Evolutionary conservation across 2,329 filamentous ascomycete species (phyloP), one percentile per base, ranked within the genome.

Genomic region (Ceratocystis eucalypticola): DNA sequence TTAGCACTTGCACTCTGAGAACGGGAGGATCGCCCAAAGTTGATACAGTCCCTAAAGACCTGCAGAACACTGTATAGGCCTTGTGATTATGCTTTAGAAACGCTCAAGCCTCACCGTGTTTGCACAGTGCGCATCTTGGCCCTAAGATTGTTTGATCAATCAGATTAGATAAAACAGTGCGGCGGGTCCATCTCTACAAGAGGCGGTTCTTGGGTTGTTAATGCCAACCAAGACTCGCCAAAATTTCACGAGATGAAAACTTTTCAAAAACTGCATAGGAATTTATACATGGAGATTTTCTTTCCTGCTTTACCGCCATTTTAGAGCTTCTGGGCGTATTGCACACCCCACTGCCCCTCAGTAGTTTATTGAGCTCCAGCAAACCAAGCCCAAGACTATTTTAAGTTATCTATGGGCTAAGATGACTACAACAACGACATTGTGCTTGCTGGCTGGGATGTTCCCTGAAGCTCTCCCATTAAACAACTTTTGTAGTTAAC

Each of bases 101-200:
- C 37, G 37, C 37, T 41, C 22, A 8, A 53, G 48, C n/a, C n/a
- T 20, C 48, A n/a, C 48, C 6, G 48, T 8, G n/a, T n/a, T 7
- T 7, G 7, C 4, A 37, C 28, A 33, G 55, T 59, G 6, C 28
- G 20, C 15, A 4, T 2, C 0, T 17, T 64, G 2, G 22, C 61
- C 25, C 6, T 15, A 12, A 48, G 61, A 63, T 46, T 25, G 44
- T 12, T 41, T 48, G 48, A 64, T 55, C 50, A 61, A 66, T 66
- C 65, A 66, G 65, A 66, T 66, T 66, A 66, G 65, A 66, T 66
- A 66, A 66, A 25, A 30, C 7, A n/a, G 22, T 22, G 37, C 59
- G 12, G 37, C 59, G 12, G 37, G 33, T 15, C 44, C 28, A 12
- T 45, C 10, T 8, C 25, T 5, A 5, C 48, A 53, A 20, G 28